These are phyloP conservation scores for Wickerhamomyces sydowiorum DNA, from an alignment of 805 yeast species.

Conservation along the genomic window DNA sequence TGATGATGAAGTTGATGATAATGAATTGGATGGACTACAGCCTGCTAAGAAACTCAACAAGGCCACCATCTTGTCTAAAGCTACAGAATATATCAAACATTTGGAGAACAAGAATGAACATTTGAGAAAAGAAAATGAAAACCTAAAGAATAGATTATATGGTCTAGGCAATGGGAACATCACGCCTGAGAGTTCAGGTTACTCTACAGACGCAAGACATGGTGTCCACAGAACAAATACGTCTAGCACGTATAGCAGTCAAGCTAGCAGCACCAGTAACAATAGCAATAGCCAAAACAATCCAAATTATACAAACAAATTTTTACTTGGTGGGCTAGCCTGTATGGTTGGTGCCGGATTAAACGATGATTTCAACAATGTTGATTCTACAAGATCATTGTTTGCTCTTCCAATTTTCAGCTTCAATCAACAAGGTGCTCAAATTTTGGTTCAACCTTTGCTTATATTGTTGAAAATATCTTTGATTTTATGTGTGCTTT, in stretches of 20 bases:
- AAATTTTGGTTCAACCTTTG: constrained; percentile 21
- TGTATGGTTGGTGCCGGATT: constrained; percentile 58
- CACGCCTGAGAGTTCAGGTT: constrained; percentile 15
- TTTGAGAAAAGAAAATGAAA: constrained; percentile 42
- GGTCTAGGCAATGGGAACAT: constrained; percentile 9
- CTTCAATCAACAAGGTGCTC: constrained; percentile 24
- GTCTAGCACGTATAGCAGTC: too few relatives aligned
- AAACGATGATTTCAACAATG: constrained; percentile 43
- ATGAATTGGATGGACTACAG: constrained; percentile 60
- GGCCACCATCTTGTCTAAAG: constrained; percentile 70
- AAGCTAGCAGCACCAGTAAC: constrained; percentile 8
- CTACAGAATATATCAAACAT: constrained; percentile 73
- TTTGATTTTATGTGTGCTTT: constrained; percentile 21
- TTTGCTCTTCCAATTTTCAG: constrained; percentile 41
- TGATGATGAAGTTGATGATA: constrained; percentile 49
- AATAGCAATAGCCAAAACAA: constrained; percentile 7
- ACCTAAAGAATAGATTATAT: constrained; percentile 25
- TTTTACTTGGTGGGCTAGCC: constrained; percentile 59
- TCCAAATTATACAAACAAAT: constrained; percentile 34
- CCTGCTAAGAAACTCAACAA: constrained; percentile 76
- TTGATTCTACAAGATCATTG: constrained; percentile 35
- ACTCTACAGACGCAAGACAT: constrained; percentile 7
- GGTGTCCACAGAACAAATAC: constrained; percentile 7
- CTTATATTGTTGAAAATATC: constrained; percentile 21
- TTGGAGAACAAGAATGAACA: constrained; percentile 55